A percentile compares a stretch with the other conserved stretches of the same genome.
These are phyloP conservation scores for Phyllosticta citribraziliensis DNA, from an alignment of 2,329 filamentous ascomycete species.

Conservation along the genomic window DNA sequence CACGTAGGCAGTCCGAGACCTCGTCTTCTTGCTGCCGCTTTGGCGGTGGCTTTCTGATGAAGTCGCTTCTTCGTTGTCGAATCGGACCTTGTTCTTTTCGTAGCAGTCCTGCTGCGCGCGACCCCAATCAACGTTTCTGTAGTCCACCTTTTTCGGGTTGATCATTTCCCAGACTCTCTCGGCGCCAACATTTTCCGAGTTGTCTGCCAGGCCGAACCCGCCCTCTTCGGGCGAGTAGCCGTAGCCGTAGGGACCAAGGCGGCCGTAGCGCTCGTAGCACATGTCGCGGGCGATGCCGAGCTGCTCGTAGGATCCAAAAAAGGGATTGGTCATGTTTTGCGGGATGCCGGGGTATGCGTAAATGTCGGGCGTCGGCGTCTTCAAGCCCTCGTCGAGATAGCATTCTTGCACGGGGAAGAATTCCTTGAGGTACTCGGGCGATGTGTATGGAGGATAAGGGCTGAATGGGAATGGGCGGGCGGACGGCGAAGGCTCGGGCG, in stretches of 20 bases:
- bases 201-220: conserved; percentile 39
- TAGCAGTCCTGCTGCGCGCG: conserved; percentile 37
- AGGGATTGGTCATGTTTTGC: conserved; percentile 38
- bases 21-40: conserved; percentile 30
- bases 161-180: conserved; percentile 46
- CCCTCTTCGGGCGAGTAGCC: conserved; percentile 36
- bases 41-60: conserved; percentile 16
- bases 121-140: conserved; percentile 39
- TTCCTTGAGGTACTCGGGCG: conserved; percentile 35
- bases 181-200: conserved; percentile 34
- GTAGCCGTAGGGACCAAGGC: conserved; percentile 42
- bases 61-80: conserved; percentile 24
- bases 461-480: conserved; percentile 33
- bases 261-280: conserved; percentile 43
- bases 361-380: conserved; percentile 48
- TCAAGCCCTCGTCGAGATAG: conserved; percentile 49
- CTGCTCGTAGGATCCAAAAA: conserved; percentile 39
- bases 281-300: conserved; percentile 38
- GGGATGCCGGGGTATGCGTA: conserved; percentile 52
- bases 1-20: conserved; percentile 66
- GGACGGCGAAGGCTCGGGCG: conserved; percentile 23
- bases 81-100: conserved; percentile 41
- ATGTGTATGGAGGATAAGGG: conserved; percentile 36
- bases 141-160: conserved; percentile 44
- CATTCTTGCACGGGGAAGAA: conserved; percentile 47